phyloP scores from a whole-genome alignment of 2,329 filamentous ascomycete species.

The Claviceps maximensis region DNA sequence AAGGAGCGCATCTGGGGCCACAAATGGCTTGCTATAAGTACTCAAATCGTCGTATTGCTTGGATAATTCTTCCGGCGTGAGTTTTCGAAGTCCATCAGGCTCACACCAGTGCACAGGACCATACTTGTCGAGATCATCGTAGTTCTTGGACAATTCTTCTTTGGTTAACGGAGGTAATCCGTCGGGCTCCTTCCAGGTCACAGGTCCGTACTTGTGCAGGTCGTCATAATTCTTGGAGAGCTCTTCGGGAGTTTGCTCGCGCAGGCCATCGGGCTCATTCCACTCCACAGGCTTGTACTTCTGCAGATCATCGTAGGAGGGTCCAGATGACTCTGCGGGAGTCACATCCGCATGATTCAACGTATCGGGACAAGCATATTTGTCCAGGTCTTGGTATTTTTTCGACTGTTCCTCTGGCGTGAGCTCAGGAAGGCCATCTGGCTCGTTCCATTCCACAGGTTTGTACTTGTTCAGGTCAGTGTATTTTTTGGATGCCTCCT shows the following conservation, averaged over 20 bases:
- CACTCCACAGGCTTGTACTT: conserved; percentile 25
- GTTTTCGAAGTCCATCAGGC: conserved; percentile 13
- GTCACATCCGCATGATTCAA: conserved; percentile 16
- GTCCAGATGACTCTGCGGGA: conserved; percentile 13
- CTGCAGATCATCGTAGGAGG: conserved; percentile 25
- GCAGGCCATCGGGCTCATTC: conserved; percentile 28
- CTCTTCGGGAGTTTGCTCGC: conserved; percentile 19
- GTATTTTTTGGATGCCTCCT: conserved; percentile 25
- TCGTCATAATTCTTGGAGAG: conserved; percentile 27
- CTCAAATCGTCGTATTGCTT: conserved; percentile 23
- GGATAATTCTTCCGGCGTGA: conserved; percentile 17
- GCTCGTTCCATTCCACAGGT: conserved; percentile 17
- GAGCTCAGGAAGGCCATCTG: conserved; percentile 16
- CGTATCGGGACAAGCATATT: conserved; percentile 21
- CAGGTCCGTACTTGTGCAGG: conserved; percentile 22
- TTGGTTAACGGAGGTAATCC: conserved; percentile 16
- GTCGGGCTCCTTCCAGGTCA: conserved; percentile 25
- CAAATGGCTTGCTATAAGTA: conserved; percentile 15
- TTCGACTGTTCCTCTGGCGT: conserved; percentile 19
- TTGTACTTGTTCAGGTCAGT: conserved; percentile 29
- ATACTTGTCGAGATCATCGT: conserved; percentile 24
- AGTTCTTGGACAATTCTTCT: conserved; percentile 27
- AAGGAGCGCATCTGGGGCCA: conserved; percentile 6
- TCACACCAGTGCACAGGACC: conserved; percentile 18
- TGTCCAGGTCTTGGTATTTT: conserved; percentile 21